Percentiles rank a stretch among this genome's conserved stretches.
Evolutionary conservation across 1,284 basidiomycete species (phyloP).

Genomic region (Waitea zeae): DNA sequence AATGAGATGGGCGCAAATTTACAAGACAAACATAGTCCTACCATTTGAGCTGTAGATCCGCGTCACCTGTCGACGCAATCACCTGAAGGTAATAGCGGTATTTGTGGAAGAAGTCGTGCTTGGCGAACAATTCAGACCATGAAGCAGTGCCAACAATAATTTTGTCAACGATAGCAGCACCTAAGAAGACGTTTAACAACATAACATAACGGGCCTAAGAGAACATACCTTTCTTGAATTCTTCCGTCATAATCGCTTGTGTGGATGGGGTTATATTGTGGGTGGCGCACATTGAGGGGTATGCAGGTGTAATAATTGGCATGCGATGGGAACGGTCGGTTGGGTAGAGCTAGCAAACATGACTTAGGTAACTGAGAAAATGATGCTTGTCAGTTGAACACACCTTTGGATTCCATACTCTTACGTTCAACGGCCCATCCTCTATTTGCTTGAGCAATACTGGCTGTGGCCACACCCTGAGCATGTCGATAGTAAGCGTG

Average conservation of each 20-base stretch:
- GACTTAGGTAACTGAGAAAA: too few species aligned
- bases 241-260: conserved; percentile 91
- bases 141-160: conserved; percentile 73
- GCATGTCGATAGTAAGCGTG: conserved; percentile 6
- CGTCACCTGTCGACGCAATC: conserved; percentile 74
- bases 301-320: conserved; percentile 99
- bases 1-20: conserved; percentile 3
- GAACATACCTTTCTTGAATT: conserved; percentile 75
- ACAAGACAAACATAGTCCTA: conserved; percentile 20
- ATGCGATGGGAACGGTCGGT: conserved; percentile 89
- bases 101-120: conserved; percentile 94
- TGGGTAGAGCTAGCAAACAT: conserved; percentile 71
- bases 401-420: conserved; percentile 97
- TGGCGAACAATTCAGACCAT: conserved; percentile 87
- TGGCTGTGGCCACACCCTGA: conserved; percentile 93
- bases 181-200: too few species aligned
- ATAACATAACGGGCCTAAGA: too few species aligned
- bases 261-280: conserved; percentile 96
- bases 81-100: conserved; percentile 99
- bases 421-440: conserved; percentile 82
- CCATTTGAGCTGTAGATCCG: conserved; percentile 92
- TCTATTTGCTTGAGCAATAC: conserved; percentile 94
- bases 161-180: conserved; percentile 84
- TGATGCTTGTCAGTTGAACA: too few species aligned
- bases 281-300: conserved; percentile 99